These are phyloP conservation scores for Apiospora phragmitis DNA, from an alignment of 2,329 filamentous ascomycete genomes.

Conservation along the genomic window DNA sequence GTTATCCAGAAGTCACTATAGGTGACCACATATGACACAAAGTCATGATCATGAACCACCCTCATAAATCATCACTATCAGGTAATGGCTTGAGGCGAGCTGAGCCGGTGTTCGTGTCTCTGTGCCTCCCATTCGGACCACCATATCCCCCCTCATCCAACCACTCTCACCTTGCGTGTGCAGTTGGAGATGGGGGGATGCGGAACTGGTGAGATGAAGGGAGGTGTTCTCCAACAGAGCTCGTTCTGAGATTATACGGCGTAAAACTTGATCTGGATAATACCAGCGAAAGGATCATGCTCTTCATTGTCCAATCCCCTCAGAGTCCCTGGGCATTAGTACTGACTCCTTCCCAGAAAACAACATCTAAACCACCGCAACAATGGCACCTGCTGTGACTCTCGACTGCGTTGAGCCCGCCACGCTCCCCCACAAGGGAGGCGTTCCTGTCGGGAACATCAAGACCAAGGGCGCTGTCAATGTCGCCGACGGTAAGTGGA, in stretches of 20 bases:
- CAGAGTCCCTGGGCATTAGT: constrained; percentile 33
- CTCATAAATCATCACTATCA: constrained; percentile 25
- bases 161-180: not conserved
- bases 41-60: constrained; percentile 7
- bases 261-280: constrained; percentile 96
- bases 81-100: constrained; percentile 36
- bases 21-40: constrained; percentile 10
- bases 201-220: not conserved
- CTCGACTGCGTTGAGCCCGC: constrained; percentile 57
- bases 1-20: constrained; percentile 15
- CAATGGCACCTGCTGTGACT: constrained; percentile 79
- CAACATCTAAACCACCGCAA: constrained; percentile 37
- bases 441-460: constrained; percentile 41
- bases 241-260: constrained; percentile 85
- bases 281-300: constrained; percentile 99
- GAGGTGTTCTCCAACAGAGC: constrained; percentile 21
- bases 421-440: constrained; percentile 49
- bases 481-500: constrained; percentile 76
- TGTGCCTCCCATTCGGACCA: constrained; percentile 16
- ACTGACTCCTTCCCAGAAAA: constrained; percentile 35
- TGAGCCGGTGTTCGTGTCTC: constrained; percentile 38
- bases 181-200: not conserved
- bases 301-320: constrained; percentile 46
- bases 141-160: not conserved
- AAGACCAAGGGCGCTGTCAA: constrained; percentile 52